Conservation (phyloP, 441 rosid species). For the Jatropha podagrica region DNA sequence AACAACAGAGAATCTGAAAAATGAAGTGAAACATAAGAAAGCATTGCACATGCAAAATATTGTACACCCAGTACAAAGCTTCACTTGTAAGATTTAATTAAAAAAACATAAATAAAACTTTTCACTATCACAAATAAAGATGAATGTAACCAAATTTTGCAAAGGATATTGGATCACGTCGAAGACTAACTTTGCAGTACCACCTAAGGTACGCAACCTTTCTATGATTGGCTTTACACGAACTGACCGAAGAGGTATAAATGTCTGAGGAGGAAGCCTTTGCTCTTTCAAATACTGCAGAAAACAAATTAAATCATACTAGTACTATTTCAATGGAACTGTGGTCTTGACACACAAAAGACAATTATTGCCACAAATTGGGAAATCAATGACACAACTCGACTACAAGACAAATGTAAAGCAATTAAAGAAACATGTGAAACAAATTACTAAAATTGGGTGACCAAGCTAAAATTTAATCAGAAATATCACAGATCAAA, state of each 20-base stretch:
- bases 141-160: constrained; percentile 15
- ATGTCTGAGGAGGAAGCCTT: constrained; percentile 99
- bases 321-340: constrained; percentile 17
- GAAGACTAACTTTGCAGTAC: constrained; percentile 78
- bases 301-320: constrained; percentile 27
- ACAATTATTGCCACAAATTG: constrained; percentile 8
- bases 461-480: constrained; percentile 15
- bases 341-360: constrained; percentile 11
- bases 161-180: constrained; percentile 99
- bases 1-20: neutral
- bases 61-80: neutral
- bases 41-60: neutral
- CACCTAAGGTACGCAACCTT: constrained; percentile 81
- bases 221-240: constrained; percentile 90
- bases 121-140: neutral
- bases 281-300: constrained; percentile 97
- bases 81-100: neutral
- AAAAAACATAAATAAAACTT: neutral
- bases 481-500: constrained; percentile 18
- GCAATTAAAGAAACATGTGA: neutral
- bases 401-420: neutral
- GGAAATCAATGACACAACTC: constrained; percentile 11
- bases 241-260: constrained; percentile 93
- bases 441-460: neutral
- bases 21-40: neutral